Conservation (phyloP, 1,139 yeast species). For the Geotrichum histeridarum region DNA sequence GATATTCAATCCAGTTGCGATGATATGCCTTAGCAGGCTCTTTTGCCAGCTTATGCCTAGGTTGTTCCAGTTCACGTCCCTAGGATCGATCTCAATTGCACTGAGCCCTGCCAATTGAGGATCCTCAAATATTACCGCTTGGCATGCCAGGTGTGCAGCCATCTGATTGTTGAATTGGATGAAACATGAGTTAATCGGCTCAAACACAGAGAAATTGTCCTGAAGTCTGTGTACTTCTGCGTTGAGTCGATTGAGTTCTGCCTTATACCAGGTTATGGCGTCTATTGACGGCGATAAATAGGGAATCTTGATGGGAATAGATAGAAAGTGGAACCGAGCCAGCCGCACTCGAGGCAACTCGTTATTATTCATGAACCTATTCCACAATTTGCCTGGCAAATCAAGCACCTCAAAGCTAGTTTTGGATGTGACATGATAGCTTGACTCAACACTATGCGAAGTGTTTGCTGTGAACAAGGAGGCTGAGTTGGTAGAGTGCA, state of each 20-base stretch:
- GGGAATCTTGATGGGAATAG: constrained; percentile 20
- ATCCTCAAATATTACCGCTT: constrained; percentile 26
- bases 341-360: constrained; percentile 22
- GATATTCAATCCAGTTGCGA: constrained; percentile 51
- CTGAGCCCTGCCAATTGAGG: constrained; percentile 19
- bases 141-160: constrained; percentile 34
- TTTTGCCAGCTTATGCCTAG: constrained; percentile 21
- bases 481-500: not conserved
- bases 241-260: constrained; percentile 29
- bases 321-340: constrained; percentile 13
- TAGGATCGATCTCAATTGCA: constrained; percentile 28
- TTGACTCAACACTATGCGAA: not conserved
- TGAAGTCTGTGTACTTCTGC: constrained; percentile 27
- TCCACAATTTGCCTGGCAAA: constrained; percentile 29
- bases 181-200: constrained; percentile 31
- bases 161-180: constrained; percentile 32
- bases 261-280: constrained; percentile 25
- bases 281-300: constrained; percentile 23
- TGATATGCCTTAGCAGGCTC: constrained; percentile 30
- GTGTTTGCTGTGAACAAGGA: not conserved
- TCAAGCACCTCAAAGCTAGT: not conserved
- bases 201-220: constrained; percentile 21
- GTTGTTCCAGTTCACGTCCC: constrained; percentile 34
- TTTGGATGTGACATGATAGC: not conserved
- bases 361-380: constrained; percentile 20